Conservation (phyloP, 768 basidiomycete genomes). For the Jaapia argillacea region DNA sequence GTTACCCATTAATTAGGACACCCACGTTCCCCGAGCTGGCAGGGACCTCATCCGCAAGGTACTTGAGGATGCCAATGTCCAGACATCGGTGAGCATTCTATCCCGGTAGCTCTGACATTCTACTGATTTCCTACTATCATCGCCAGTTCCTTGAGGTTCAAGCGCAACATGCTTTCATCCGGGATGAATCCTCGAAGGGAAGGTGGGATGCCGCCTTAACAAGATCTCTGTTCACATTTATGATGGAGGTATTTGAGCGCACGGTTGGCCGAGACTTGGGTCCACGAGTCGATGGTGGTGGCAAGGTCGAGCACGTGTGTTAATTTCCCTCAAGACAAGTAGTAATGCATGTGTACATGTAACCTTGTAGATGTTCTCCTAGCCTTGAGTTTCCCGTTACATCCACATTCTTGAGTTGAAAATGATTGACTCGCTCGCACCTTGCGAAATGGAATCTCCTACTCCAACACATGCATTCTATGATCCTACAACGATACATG, state of each 20-base stretch:
- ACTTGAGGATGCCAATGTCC: conserved; percentile 72
- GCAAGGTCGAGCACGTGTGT: conserved; percentile 73
- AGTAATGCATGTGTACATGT: no score
- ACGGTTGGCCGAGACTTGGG: conserved; percentile 84
- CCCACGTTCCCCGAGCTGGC: conserved; percentile 84
- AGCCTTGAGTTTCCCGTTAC: no score
- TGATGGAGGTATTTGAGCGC: conserved; percentile 92
- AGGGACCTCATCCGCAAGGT: conserved; percentile 76
- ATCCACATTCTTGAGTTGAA: not conserved
- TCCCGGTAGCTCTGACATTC: conserved; percentile 1
- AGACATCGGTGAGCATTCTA: conserved; percentile 48
- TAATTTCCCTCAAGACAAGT: no score
- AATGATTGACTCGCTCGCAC: no score
- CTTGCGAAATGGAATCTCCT: no score
- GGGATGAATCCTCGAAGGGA: conserved; percentile 87
- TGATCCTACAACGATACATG: no score
- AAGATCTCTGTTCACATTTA: conserved; percentile 65
- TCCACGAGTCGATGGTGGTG: conserved; percentile 34
- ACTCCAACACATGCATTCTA: no score
- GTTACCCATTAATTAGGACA: conserved; percentile 55
- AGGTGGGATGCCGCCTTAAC: conserved; percentile 94
- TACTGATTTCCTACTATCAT: not conserved
- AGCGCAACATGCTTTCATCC: conserved; percentile 94
- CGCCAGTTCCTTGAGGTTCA: conserved; percentile 87
- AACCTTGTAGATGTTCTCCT: no score